Conservation (phyloP, 257 asterid genomes). For the Eustoma russellianum region DNA sequence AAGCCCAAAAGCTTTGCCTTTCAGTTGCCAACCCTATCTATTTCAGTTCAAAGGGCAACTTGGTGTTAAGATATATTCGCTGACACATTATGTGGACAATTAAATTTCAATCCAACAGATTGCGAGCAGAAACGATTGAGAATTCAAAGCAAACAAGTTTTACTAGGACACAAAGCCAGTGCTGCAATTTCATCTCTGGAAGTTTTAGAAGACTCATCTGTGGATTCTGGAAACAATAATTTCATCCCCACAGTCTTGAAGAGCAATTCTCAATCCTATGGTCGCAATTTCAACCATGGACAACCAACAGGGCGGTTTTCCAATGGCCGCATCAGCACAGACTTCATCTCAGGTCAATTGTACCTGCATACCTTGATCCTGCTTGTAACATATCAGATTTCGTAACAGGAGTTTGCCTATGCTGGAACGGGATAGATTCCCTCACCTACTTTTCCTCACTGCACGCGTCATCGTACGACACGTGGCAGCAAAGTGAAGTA, state of each 20-base stretch:
- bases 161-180: slow-evolving; percentile 2
- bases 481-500: too few species aligned
- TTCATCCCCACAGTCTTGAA: slow-evolving; percentile 48
- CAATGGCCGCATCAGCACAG: slow-evolving; percentile 69
- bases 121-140: background rate
- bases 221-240: slow-evolving; percentile 87
- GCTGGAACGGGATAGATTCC: slow-evolving; percentile 98
- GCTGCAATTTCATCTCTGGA: slow-evolving; percentile 60
- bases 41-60: too few species aligned
- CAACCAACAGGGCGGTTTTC: slow-evolving; percentile 69
- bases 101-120: background rate
- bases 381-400: slow-evolving; percentile 58
- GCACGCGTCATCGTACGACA: too few species aligned
- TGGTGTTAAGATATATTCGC: too few species aligned
- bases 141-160: background rate
- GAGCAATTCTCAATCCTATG: slow-evolving; percentile 76
- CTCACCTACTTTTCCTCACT: too few species aligned
- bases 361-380: slow-evolving; percentile 88
- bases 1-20: too few species aligned
- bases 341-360: slow-evolving; percentile 55
- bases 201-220: slow-evolving; percentile 91
- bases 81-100: too few species aligned
- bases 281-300: slow-evolving; percentile 63
- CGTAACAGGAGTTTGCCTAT: slow-evolving; percentile 73
- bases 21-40: too few species aligned